Evolutionary conservation across 179 eudicot species (phyloP).

Genomic region (Corrigiola litoralis): DNA sequence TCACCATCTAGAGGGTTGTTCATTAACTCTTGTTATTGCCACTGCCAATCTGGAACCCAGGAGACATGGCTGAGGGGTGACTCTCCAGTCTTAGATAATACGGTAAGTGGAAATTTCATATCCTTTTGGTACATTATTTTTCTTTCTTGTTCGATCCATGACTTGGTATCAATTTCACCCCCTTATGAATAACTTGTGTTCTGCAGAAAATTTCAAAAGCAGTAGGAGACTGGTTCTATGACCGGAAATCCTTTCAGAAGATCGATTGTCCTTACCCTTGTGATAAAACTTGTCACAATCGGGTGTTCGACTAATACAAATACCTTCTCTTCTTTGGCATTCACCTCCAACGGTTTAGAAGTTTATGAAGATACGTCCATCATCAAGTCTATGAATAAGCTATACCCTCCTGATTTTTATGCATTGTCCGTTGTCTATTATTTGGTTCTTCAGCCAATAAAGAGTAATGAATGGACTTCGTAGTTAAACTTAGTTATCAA

Average conservation of each 20-base stretch:
- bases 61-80: conserved; percentile 41
- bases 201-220: conserved; percentile 47
- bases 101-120: conserved; percentile 11
- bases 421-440: too few species aligned
- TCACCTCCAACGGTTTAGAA: too few species aligned
- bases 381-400: too few species aligned
- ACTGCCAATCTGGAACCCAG: conserved; percentile 45
- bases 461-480: too few species aligned
- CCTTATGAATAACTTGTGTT: neutral
- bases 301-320: conserved; percentile 26
- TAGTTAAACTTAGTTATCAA: too few species aligned
- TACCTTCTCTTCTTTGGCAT: neutral
- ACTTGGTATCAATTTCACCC: neutral
- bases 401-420: too few species aligned
- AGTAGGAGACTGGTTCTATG: conserved; percentile 66
- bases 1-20: conserved; percentile 29
- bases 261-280: conserved; percentile 69
- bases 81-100: conserved; percentile 33
- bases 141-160: neutral
- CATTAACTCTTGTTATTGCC: conserved; percentile 47
- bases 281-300: conserved; percentile 57
- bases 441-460: too few species aligned
- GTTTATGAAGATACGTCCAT: too few species aligned
- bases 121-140: neutral
- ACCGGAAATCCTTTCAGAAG: conserved; percentile 30